A percentile compares a stretch with the other conserved stretches of the same genome.
Conservation (phyloP, 495 filamentous ascomycete species). For the Evansstolkia leycettana region DNA sequence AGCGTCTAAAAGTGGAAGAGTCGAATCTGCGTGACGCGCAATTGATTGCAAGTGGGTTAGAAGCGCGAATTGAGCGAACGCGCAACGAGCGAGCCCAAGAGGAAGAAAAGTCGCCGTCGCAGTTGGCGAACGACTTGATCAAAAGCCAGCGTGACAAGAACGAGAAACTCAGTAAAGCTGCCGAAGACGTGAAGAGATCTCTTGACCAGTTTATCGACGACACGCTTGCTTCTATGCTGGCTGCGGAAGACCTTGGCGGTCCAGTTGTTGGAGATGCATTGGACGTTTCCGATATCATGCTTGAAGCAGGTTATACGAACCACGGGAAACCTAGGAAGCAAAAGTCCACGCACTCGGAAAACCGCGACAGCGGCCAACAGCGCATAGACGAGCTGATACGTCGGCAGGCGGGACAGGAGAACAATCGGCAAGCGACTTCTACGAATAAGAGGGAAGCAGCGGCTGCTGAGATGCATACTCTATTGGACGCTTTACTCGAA, state of each 20-base stretch:
- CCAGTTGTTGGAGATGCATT: conserved; percentile 68
- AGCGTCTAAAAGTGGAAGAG: conserved; percentile 46
- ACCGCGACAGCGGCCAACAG: conserved; percentile 41
- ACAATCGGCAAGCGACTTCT: conserved; percentile 12
- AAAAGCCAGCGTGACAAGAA: conserved; percentile 45
- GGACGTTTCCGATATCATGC: conserved; percentile 45
- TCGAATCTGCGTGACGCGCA: conserved; percentile 47
- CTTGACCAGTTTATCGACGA: conserved; percentile 64
- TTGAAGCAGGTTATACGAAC: conserved; percentile 59
- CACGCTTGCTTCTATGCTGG: conserved; percentile 66
- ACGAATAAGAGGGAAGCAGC: conserved; percentile 52
- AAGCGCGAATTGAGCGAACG: conserved; percentile 45
- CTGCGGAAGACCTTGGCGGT: conserved; percentile 76
- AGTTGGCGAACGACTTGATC: conserved; percentile 48
- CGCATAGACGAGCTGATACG: conserved; percentile 68
- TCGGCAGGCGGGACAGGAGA: conserved; percentile 16
- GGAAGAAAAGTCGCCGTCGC: conserved; percentile 42
- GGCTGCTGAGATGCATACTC: conserved; percentile 49
- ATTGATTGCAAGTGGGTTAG: conserved; percentile 38
- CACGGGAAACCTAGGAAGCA: conserved; percentile 58
- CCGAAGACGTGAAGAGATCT: conserved; percentile 42
- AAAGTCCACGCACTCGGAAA: conserved; percentile 30
- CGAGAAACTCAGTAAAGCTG: conserved; percentile 40
- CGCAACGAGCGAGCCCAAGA: conserved; percentile 38
- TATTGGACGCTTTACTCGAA: conserved; percentile 54